These are phyloP conservation scores for Mycena alexandri DNA, from an alignment of 768 basidiomycete species.

Conservation along the genomic window DNA sequence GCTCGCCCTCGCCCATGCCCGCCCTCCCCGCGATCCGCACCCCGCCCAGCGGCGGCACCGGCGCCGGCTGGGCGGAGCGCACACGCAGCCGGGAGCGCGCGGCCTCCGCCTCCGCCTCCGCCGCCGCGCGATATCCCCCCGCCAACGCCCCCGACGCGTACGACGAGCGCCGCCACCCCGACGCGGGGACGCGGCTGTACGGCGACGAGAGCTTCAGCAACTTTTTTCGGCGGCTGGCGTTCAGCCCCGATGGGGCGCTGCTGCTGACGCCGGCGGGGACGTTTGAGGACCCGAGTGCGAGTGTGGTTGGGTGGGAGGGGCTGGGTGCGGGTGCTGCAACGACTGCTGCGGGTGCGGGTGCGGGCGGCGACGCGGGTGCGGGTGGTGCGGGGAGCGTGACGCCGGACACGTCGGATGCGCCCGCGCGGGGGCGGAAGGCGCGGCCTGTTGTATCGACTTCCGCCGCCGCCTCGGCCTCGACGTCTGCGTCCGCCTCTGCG, in stretches of 20 bases:
- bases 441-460: slow-evolving; percentile 56
- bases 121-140: background rate
- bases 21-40: slow-evolving; percentile 94
- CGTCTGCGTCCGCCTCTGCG: background rate
- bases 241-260: slow-evolving; percentile 94
- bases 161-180: slow-evolving; percentile 26
- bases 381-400: slow-evolving; percentile 12
- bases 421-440: slow-evolving; percentile 72
- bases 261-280: slow-evolving; percentile 96
- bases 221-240: slow-evolving; percentile 94
- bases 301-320: slow-evolving; percentile 22
- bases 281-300: slow-evolving; percentile 80
- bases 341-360: background rate
- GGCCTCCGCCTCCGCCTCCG: background rate
- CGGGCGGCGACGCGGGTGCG: background rate
- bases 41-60: slow-evolving; percentile 59
- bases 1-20: slow-evolving; percentile 91
- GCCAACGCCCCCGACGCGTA: background rate
- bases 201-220: slow-evolving; percentile 96
- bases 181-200: slow-evolving; percentile 63
- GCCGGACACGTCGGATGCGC: slow-evolving; percentile 48
- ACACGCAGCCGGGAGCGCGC: slow-evolving; percentile 10
- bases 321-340: background rate
- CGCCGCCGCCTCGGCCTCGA: slow-evolving; percentile 51
- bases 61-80: slow-evolving; percentile 33